A percentile compares a stretch with the other conserved stretches of the same genome.
These are phyloP conservation scores for Pochonia chlamydosporia DNA, from an alignment of 2,329 filamentous ascomycete species.

Conservation along the genomic window DNA sequence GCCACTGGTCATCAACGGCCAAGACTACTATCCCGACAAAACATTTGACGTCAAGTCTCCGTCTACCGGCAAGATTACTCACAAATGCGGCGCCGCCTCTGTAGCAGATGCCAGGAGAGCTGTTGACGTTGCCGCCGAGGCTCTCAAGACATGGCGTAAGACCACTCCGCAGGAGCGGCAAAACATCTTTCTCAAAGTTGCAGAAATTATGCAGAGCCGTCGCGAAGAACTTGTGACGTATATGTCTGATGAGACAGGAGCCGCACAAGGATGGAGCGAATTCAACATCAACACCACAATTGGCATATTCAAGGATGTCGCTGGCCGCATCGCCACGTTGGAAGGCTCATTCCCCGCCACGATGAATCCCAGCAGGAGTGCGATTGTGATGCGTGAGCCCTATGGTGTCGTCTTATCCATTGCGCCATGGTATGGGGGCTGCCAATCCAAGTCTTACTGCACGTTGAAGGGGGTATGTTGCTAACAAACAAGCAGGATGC, in stretches of 20 bases:
- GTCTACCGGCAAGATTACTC: constrained; percentile 43
- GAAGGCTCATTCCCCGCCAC: constrained; percentile 31
- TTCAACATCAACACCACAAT: constrained; percentile 32
- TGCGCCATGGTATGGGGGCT: constrained; percentile 63
- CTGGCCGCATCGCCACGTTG: constrained; percentile 33
- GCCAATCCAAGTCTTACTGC: neutral
- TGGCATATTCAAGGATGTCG: constrained; percentile 37
- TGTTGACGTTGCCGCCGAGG: constrained; percentile 50
- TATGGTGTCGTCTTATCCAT: constrained; percentile 75
- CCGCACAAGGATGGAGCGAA: constrained; percentile 29
- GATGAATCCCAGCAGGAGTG: constrained; percentile 30
- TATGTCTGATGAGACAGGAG: constrained; percentile 47
- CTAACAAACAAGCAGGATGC: constrained; percentile 36
- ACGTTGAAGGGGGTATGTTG: neutral
- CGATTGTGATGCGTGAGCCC: constrained; percentile 67
- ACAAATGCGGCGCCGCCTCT: constrained; percentile 50
- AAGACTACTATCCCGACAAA: constrained; percentile 37
- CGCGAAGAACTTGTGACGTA: constrained; percentile 54
- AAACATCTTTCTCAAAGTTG: constrained; percentile 64
- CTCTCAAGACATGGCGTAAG: constrained; percentile 64
- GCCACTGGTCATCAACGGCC: constrained; percentile 38
- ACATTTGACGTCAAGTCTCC: constrained; percentile 55
- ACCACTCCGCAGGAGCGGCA: constrained; percentile 56
- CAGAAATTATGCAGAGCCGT: constrained; percentile 55
- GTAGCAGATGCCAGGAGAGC: constrained; percentile 50